Evolutionary conservation across 257 asterid species (phyloP), one percentile per base, ranked within the genome.

Genomic region (Dorcoceras hygrometricum): DNA sequence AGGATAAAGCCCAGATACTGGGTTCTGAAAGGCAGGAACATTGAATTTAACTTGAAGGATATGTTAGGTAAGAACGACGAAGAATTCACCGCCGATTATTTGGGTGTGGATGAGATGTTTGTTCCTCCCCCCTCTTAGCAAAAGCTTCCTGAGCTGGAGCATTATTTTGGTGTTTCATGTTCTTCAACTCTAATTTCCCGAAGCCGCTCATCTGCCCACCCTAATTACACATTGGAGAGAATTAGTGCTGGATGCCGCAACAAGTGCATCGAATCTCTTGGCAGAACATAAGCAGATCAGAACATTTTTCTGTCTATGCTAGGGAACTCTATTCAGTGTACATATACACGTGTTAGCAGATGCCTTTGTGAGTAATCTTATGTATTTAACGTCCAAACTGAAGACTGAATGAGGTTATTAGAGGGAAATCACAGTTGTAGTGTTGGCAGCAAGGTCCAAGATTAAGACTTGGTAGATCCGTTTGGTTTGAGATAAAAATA

Each of bases 31-130:
- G 43, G 88, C 62, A 85, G 85, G 77, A 84, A 82, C 62, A 29
- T 79, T 8, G 86, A 88, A 23, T 70, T 80, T 70, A 80, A 87
- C 23, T 76, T 93, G 82, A 79, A 82, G 65, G 96, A 87, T 57
- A 93, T 93, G 96, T 73, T 93, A 85, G 82, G 88, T 48, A 93
- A 90, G 76, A 93, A 90, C 69, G 95, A 93, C 48, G 96, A 85
- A 56, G 96, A 90, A 77, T 93, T 93, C 75, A 87, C 89, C 4
- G 81, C 75, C 0, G 83, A 66, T 23, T 93, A 86, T 79, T 73
- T 88, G 80, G 88, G 78, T 53, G 77, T 46, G 14, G 82, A 53
- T 39, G 80, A 76, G 66, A 75, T 73, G 70, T 36, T 76, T 73
- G 70, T 74, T 58, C 84, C 89, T 57, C 82, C 89, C 65, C 87